Evolutionary conservation across 306 rosid genomes (phyloP).

Genomic region (Calophaca sinica): DNA sequence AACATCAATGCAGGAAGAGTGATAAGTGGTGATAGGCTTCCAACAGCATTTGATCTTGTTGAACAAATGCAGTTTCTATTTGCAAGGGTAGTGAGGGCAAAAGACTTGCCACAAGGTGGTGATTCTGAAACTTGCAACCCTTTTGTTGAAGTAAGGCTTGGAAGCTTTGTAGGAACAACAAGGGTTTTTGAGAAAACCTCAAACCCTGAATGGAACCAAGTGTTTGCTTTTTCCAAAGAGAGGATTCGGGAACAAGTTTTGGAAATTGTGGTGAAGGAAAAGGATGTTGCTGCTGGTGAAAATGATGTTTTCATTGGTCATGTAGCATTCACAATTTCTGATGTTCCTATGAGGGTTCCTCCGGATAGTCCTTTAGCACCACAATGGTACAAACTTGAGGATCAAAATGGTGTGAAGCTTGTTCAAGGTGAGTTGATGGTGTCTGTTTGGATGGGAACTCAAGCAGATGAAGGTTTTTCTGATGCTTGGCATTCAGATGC

Average conservation of each 20-base stretch:
- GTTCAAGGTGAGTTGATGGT: slow-evolving; percentile 55
- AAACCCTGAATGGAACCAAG: slow-evolving; percentile 44
- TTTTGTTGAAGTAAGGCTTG: slow-evolving; percentile 42
- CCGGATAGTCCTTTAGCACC: slow-evolving; percentile 59
- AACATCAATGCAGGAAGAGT: slow-evolving; percentile 45
- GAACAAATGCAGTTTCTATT: slow-evolving; percentile 44
- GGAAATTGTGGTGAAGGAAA: slow-evolving; percentile 43
- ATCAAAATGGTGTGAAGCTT: slow-evolving; percentile 33
- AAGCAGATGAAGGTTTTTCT: slow-evolving; percentile 55
- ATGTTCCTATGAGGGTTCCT: slow-evolving; percentile 50
- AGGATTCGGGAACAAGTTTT: slow-evolving; percentile 38
- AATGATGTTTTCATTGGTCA: slow-evolving; percentile 26
- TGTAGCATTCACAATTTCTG: slow-evolving; percentile 38
- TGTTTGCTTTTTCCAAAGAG: slow-evolving; percentile 42
- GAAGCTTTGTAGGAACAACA: slow-evolving; percentile 37
- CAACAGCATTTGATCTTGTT: slow-evolving; percentile 42
- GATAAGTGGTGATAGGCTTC: slow-evolving; percentile 47
- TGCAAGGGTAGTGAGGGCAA: slow-evolving; percentile 33
- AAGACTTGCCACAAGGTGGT: slow-evolving; percentile 1
- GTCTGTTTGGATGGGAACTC: slow-evolving; percentile 68
- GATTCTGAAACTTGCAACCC: not conserved
- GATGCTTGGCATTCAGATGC: slow-evolving; percentile 53
- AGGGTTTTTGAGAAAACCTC: slow-evolving; percentile 11
- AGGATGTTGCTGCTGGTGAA: not conserved
- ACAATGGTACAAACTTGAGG: slow-evolving; percentile 52